Conservation (phyloP, 129 eudicot species). For the Silybum marianum region DNA sequence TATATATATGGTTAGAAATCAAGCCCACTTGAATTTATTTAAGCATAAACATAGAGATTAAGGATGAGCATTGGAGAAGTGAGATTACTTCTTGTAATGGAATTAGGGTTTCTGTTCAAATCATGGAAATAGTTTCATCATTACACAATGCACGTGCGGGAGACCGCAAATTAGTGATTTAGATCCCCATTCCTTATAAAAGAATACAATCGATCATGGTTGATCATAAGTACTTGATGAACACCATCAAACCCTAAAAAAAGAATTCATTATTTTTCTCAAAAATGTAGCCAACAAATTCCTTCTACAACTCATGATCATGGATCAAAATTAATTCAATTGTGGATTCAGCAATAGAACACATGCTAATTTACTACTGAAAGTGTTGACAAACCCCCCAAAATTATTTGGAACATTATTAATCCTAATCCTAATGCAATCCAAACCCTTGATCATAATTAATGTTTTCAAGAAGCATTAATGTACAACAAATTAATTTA, state of each 20-base stretch:
- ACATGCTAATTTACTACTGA: not conserved
- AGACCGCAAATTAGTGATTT: not conserved
- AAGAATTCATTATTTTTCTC: not conserved
- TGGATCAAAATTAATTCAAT: not conserved
- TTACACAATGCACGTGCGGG: not conserved
- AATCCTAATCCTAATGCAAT: not conserved
- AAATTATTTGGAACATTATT: not conserved
- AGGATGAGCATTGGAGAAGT: not conserved
- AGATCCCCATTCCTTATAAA: not conserved
- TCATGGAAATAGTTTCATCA: not conserved
- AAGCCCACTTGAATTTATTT: not conserved
- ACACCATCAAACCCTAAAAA: conserved; percentile 4
- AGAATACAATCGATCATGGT: not conserved
- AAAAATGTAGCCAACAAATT: not conserved
- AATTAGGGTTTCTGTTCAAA: not conserved
- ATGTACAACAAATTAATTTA: not conserved
- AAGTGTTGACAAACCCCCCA: not conserved
- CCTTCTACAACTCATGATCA: not conserved
- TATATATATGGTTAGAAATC: not conserved
- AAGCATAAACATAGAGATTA: not conserved
- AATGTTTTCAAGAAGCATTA: not conserved
- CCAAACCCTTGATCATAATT: not conserved
- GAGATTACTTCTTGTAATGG: no score
- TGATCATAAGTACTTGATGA: not conserved
- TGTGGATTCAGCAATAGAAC: not conserved